Base-by-base conservation (phyloP, 1,284 basidiomycete genomes). In the Calocybe gambosa region DNA sequence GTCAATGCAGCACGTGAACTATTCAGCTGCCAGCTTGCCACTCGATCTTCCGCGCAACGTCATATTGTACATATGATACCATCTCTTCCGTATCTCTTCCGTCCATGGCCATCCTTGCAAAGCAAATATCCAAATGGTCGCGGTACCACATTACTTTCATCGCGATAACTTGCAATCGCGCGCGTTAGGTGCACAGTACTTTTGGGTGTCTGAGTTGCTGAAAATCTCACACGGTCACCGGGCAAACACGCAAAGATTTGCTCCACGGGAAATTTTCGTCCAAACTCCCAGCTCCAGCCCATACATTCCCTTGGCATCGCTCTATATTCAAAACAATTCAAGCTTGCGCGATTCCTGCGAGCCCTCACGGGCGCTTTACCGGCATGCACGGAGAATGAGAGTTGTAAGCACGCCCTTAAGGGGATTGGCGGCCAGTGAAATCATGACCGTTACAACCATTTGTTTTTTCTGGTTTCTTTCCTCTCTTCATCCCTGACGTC, bases 351-450 rank as follows among this genome's bases (percentile, higher is more conserved):
- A 34, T 12, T 34, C 15, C 31, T 34, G 13, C 4, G 31, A 15
- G 13, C n/a, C n/a, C 31, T 34, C 31, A 34, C 15, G 6, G 13
- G 15, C 31, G 31, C 25, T n/a, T 15, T 16, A 7, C 39, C 39
- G 39, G 13, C 28, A 16, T 41, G 9, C 28, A 31, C 39, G 39
- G 39, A 41, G 20, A 15, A n/a, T 40, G 25, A 13, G n/a, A 3
- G 2, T 19, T 1, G 13, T 29, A 9, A 28, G 19, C 39, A 12
- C 15, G 39, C 18, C 19, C 16, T 12, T 41, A 20, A 21, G 39
- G 39, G 39, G 39, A 41, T 31, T 20, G 28, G 21, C 39, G 39
- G 39, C 28, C 39, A 20, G 19, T 41, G 18, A 8, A 15, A 31
- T 41, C 39, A 40, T n/a, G 20, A 40, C 18, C 19, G 18, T 28